Evolutionary conservation across 2,329 filamentous ascomycete species (phyloP).

Genomic region (Ciborinia camelliae): DNA sequence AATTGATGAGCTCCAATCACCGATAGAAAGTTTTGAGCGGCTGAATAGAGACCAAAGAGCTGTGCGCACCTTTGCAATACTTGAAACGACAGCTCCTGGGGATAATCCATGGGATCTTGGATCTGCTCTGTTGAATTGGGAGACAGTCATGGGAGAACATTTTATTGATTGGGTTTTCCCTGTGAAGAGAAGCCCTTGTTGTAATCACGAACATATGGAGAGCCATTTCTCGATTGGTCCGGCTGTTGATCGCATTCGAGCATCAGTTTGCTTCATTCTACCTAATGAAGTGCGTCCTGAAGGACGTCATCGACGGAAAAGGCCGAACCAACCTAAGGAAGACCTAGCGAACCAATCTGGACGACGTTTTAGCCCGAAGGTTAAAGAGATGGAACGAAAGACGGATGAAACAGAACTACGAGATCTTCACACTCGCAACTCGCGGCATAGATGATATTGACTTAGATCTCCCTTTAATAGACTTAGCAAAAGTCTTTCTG

Average conservation of each 20-base stretch:
- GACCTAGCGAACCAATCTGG: neutral
- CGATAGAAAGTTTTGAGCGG: neutral
- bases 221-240: slow-evolving; percentile 68
- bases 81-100: slow-evolving; percentile 62
- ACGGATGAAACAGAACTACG: slow-evolving; percentile 18
- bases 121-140: slow-evolving; percentile 62
- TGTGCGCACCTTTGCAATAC: slow-evolving; percentile 71
- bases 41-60: slow-evolving; percentile 39
- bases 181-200: slow-evolving; percentile 69
- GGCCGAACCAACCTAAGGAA: neutral
- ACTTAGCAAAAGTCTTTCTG: neutral
- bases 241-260: slow-evolving; percentile 54
- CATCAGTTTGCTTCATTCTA: slow-evolving; percentile 22
- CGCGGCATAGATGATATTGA: neutral
- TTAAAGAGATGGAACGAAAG: slow-evolving; percentile 12
- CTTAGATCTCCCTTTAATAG: neutral
- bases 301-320: neutral
- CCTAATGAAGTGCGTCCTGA: slow-evolving; percentile 6
- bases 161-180: slow-evolving; percentile 79
- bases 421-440: slow-evolving; percentile 5
- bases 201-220: slow-evolving; percentile 59
- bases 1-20: neutral
- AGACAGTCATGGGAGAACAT: slow-evolving; percentile 72
- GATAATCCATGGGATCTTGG: slow-evolving; percentile 87
- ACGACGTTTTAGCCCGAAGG: neutral